A percentile compares a stretch with the other conserved stretches of the same genome.
These are phyloP conservation scores for Posidonia oceanica DNA, from an alignment of 116 monocot genomes.

Conservation along the genomic window DNA sequence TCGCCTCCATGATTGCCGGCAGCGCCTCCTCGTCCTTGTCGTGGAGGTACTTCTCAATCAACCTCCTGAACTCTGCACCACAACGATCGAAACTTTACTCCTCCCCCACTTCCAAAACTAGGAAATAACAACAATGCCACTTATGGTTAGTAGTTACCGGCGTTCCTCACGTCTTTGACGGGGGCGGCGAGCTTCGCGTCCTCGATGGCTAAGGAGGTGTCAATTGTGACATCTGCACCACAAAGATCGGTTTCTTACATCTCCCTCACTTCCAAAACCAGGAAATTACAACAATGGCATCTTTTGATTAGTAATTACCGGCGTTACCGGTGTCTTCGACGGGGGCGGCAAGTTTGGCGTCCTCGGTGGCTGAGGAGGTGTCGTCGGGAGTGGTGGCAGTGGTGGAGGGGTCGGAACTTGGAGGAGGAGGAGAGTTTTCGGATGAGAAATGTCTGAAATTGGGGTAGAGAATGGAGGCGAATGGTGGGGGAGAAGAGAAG, in stretches of 20 bases:
- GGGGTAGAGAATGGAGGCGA: neutral
- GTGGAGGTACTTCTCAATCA: constrained; percentile 51
- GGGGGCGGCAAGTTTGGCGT: neutral
- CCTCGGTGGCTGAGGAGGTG: neutral
- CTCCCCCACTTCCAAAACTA: neutral
- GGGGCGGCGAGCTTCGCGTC: neutral
- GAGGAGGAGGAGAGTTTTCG: neutral
- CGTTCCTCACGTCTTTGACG: constrained; percentile 30
- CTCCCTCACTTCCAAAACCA: neutral
- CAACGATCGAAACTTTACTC: neutral
- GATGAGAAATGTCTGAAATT: constrained; percentile 23
- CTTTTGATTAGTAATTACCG: constrained; percentile 9
- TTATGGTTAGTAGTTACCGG: constrained; percentile 8
- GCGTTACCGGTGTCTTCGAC: constrained; percentile 34
- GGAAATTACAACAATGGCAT: neutral
- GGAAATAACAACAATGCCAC: neutral
- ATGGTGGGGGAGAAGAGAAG: neutral
- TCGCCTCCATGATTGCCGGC: constrained; percentile 42
- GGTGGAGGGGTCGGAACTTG: neutral
- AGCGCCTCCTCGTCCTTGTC: constrained; percentile 42
- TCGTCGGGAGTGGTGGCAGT: neutral
- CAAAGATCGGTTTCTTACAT: no score
- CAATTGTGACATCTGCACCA: no score
- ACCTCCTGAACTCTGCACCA: constrained; percentile 47
- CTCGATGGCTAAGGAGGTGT: neutral